Evolutionary conservation across 176 grass and related monocot genomes (phyloP).

Genomic region (Stipa capillata): DNA sequence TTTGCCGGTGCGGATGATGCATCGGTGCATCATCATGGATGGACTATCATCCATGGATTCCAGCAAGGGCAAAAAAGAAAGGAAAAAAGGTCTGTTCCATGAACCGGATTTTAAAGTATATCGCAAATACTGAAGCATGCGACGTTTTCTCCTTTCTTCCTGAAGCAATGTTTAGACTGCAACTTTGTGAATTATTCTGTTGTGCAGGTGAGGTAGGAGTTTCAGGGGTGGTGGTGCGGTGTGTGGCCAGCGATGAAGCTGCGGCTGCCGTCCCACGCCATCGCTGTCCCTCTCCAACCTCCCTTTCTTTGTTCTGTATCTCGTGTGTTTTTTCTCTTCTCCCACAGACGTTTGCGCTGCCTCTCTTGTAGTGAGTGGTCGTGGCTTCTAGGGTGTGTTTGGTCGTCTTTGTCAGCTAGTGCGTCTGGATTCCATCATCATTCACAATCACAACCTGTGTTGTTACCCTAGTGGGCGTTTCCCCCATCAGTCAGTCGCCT

Average conservation of each 20-base stretch:
- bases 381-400: too few relatives aligned
- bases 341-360: too few relatives aligned
- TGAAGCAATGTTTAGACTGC: background rate
- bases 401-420: constrained; percentile 11
- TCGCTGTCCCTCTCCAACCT: background rate
- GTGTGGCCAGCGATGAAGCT: constrained; percentile 45
- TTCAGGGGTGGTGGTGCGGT: background rate
- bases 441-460: background rate
- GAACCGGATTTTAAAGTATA: background rate
- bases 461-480: background rate
- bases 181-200: background rate
- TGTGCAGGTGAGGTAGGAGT: background rate
- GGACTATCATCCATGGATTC: too few relatives aligned
- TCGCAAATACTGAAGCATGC: background rate
- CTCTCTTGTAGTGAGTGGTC: too few relatives aligned
- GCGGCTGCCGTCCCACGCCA: constrained; percentile 28
- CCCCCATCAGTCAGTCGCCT: background rate
- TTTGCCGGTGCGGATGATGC: constrained; percentile 8
- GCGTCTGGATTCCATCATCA: background rate
- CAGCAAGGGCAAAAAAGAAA: background rate
- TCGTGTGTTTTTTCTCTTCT: background rate
- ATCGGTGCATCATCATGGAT: background rate
- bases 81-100: background rate
- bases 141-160: background rate
- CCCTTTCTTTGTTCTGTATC: background rate